A percentile compares a stretch with the other conserved stretches of the same genome.
These are phyloP conservation scores for Rhypophila decipiens DNA, from an alignment of 495 filamentous ascomycete species.

Conservation along the genomic window DNA sequence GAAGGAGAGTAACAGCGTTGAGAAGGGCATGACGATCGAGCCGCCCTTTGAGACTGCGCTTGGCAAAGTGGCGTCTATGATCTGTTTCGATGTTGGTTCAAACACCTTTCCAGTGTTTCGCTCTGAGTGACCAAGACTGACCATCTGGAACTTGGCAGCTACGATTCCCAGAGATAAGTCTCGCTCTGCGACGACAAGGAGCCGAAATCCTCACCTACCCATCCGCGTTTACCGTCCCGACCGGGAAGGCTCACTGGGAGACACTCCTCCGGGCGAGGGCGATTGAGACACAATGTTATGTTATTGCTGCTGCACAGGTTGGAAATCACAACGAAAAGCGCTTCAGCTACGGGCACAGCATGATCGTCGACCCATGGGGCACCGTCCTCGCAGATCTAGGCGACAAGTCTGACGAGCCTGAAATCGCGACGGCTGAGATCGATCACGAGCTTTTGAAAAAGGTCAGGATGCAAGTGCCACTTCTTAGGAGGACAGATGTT, in stretches of 20 bases:
- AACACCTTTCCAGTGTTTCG: background rate
- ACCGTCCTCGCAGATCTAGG: slow-evolving; percentile 60
- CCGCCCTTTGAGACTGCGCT: slow-evolving; percentile 66
- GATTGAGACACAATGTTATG: slow-evolving; percentile 83
- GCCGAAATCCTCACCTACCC: slow-evolving; percentile 82
- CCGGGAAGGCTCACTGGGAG: slow-evolving; percentile 83
- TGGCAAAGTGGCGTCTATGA: slow-evolving; percentile 68
- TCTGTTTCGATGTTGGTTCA: slow-evolving; percentile 73
- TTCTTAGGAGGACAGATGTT: slow-evolving; percentile 44
- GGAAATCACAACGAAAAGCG: slow-evolving; percentile 66
- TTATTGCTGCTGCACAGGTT: slow-evolving; percentile 78
- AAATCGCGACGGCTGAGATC: slow-evolving; percentile 43
- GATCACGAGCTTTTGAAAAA: slow-evolving; percentile 38
- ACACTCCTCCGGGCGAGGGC: slow-evolving; percentile 70
- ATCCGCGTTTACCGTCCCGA: slow-evolving; percentile 84
- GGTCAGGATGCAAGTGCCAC: slow-evolving; percentile 55
- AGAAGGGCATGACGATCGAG: slow-evolving; percentile 27
- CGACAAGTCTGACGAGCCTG: slow-evolving; percentile 35
- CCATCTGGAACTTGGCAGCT: slow-evolving; percentile 11
- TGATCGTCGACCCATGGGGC: slow-evolving; percentile 88
- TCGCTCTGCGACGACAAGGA: slow-evolving; percentile 43
- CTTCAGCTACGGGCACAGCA: slow-evolving; percentile 79
- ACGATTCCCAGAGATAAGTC: slow-evolving; percentile 74
- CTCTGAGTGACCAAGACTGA: background rate
- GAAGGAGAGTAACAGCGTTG: slow-evolving; percentile 24